Conservation (phyloP, 108 stramenopile species). For the Fistulifera pelliculosa region DNA sequence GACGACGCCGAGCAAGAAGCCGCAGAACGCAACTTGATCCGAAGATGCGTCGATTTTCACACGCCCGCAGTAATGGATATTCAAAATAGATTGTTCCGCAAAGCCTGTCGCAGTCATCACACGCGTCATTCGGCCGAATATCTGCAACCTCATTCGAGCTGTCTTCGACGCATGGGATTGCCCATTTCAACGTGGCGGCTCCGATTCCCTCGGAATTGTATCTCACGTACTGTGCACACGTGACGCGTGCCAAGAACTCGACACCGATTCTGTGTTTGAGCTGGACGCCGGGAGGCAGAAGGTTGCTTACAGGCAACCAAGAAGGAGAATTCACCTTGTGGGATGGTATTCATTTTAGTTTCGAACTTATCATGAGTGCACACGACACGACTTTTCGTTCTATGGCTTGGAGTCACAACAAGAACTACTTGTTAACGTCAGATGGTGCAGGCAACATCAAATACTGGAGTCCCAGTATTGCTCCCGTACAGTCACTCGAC, state of each 20-base stretch:
- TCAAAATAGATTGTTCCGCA: constrained; percentile 56
- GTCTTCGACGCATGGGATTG: constrained; percentile 63
- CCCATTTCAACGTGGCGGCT: constrained; percentile 40
- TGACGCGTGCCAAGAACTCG: constrained; percentile 79
- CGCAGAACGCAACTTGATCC: constrained; percentile 59
- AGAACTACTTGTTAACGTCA: constrained; percentile 83
- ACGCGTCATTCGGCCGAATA: constrained; percentile 28
- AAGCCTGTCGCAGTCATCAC: constrained; percentile 45
- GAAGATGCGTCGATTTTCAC: constrained; percentile 78
- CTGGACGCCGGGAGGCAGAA: constrained; percentile 86
- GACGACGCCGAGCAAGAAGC: constrained; percentile 60
- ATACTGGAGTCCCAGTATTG: constrained; percentile 87
- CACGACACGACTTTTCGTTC: constrained; percentile 78
- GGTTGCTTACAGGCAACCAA: constrained; percentile 78
- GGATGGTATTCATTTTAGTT: constrained; percentile 85
- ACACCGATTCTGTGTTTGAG: constrained; percentile 72
- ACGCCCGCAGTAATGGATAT: constrained; percentile 65
- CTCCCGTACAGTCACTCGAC: constrained; percentile 78
- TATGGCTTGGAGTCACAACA: constrained; percentile 89
- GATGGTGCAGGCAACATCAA: constrained; percentile 84
- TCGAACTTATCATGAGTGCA: constrained; percentile 84
- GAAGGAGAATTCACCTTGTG: constrained; percentile 90
- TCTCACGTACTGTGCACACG: constrained; percentile 72
- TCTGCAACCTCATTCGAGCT: constrained; percentile 69
- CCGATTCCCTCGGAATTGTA: constrained; percentile 42